Base-by-base conservation (phyloP, 768 basidiomycete genomes). In the Boletus vinaceobasis region DNA sequence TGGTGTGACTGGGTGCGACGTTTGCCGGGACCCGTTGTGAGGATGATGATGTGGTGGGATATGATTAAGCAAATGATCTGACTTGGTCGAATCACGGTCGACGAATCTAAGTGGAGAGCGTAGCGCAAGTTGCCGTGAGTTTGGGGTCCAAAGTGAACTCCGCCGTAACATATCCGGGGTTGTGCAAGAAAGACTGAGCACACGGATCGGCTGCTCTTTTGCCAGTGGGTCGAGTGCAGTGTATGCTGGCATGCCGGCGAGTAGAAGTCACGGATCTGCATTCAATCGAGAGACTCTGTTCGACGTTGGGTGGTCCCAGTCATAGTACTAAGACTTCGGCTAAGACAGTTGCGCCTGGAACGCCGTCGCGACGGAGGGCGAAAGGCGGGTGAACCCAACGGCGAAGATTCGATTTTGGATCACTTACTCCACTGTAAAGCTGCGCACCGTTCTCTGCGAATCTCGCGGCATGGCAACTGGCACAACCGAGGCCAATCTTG, bases 211-310 rank as follows among this genome's bases (percentile, higher is more conserved):
- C 71, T 8, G 79, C 80, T 10, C 87, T 88, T 73, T 85, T 85
- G 9, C 86, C 14, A 77, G 74, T 4, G 87, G 84, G 63, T 89
- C 90, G 48, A 93, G 73, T 3, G 89, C 80, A 0, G 90, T 91
- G 62, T 91, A 92, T 0, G 90, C 63, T 92, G 90, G 66, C 90
- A 93, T 7, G 89, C 83, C 6, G 90, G 90, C 0, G 90, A 91
- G 23, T 43, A 90, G 69, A 17, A 92, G 78, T 90, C 90, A 92
- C 5, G 90, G 66, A 57, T 84, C 70, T 17, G 87, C 85, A 49
- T 79, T 56, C 26, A 80, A 71, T 19, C 60, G 52, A 13, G 76
- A 72, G 7, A 92, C 70, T 75, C 81, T 82, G 53, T 59, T 27
- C 8, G 26, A 48, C 10, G 36, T 65, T 58, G 59, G 45, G 21